Base-by-base conservation (phyloP, 805 yeast genomes). In the Kockiozyma suomiensis region DNA sequence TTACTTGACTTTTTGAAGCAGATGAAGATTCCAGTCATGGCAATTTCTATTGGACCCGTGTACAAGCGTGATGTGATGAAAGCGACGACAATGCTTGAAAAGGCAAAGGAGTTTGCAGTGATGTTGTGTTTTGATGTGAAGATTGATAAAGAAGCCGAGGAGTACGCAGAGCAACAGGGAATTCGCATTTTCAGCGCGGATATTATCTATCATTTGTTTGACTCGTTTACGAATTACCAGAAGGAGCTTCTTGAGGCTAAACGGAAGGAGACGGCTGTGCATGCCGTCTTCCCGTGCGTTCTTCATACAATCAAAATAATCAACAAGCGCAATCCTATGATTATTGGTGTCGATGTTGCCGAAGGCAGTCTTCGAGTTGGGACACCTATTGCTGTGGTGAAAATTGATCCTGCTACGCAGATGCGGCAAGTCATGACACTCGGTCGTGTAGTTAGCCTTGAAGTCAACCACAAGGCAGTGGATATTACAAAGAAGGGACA, bases 1-100 rank as follows among this genome's bases (percentile, higher is more conserved):
- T 79, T 94, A 68, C 82, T 94, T 66, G 98, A 93, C 76, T 94
- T 94, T 90, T 83, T 94, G 75, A 93, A 93, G 78, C 96, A 90
- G 71, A 90, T 92, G 97, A 94, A 94, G 82, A 94, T 94, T 76
- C 99, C 99, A 21, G 99, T 94, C 38, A 91, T 93, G 97, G 88
- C 97, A 37, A 92, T 94, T 72, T 96, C 97, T 56, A 82, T 94
- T 73, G 99, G 99, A 71, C 99, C 99, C 56, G 99, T 94, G 41
- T 94, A 78, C 81, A 94, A 93, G 79, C 87, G 97, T 79, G 99
- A 94, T 79, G 97, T 94, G 50, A 94, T 94, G 96, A 90, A 91
- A 74, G 97, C 97, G 10, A 82, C 92, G 26, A 86, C 99, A 0
- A 94, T 94, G 99, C 81, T 94, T 73, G 99, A 94, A 66, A 91